Evolutionary conservation across 768 basidiomycete species (phyloP).

Genomic region (Tulasnella sp.): DNA sequence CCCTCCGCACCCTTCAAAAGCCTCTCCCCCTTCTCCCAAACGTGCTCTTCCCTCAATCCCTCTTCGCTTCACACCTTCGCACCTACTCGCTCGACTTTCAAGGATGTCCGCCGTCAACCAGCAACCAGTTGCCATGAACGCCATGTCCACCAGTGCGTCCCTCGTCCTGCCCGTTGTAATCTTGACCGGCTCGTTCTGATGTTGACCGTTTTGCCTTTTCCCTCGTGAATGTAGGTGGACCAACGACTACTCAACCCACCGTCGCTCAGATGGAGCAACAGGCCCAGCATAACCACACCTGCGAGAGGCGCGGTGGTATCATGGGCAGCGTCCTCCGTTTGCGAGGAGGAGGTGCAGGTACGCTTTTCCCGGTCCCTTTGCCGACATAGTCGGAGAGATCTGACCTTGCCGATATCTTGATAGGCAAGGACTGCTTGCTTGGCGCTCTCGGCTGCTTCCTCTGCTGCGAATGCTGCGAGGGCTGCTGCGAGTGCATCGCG

Average conservation of each 20-base stretch:
- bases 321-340: conserved; percentile 7
- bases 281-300: not conserved
- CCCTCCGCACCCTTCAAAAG: not conserved
- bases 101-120: conserved; percentile 6
- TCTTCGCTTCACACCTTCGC: not conserved
- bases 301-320: not conserved
- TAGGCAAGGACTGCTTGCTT: conserved; percentile 9
- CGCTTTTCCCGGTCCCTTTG: not conserved
- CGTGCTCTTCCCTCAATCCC: not conserved
- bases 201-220: not conserved
- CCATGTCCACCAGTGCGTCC: conserved; percentile 2
- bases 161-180: not conserved
- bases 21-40: not conserved
- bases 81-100: not conserved
- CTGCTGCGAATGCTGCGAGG: conserved; percentile 15
- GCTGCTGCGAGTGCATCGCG: conserved; percentile 14
- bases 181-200: not conserved
- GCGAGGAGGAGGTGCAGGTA: conserved; percentile 10
- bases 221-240: not conserved
- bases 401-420: too few species aligned
- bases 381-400: not conserved
- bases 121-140: conserved; percentile 7
- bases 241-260: not conserved
- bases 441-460: conserved; percentile 8
- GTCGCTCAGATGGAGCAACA: conserved; percentile 1